phyloP scores from a whole-genome alignment of 2,329 filamentous ascomycete genomes.

The Beauveria sp. region DNA sequence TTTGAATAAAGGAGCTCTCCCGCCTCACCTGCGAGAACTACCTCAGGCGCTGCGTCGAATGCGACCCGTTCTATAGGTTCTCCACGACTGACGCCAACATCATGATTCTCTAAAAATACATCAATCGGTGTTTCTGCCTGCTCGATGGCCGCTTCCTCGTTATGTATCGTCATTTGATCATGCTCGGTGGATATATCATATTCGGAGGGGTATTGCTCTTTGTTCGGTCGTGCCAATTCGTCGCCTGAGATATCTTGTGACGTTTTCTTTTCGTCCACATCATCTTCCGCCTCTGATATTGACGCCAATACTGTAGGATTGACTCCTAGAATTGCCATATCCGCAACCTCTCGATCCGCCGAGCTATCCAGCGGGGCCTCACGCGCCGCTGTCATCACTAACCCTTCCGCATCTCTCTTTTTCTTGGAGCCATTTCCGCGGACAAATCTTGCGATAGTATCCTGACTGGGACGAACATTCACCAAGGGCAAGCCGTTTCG shows the following conservation, averaged over 20 bases:
- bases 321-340: neutral
- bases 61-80: neutral
- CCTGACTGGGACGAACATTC: constrained; percentile 49
- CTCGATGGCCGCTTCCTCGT: neutral
- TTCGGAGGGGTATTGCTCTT: neutral
- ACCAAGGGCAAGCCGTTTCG: constrained; percentile 46
- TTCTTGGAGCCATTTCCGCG: constrained; percentile 25
- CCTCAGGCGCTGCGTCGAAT: neutral
- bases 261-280: neutral
- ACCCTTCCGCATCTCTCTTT: constrained; percentile 22
- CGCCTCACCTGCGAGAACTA: neutral
- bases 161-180: neutral
- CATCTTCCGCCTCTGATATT: neutral
- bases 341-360: constrained; percentile 6
- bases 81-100: neutral
- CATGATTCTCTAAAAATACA: neutral
- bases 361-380: constrained; percentile 10
- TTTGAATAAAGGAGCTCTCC: neutral
- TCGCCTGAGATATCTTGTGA: neutral
- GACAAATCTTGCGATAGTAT: constrained; percentile 47
- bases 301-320: neutral
- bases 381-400: constrained; percentile 2
- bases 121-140: neutral
- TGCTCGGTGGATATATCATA: neutral
- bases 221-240: neutral